Conservation (phyloP, 2,329 filamentous ascomycete species). For the Trichoderma oligosporum region DNA sequence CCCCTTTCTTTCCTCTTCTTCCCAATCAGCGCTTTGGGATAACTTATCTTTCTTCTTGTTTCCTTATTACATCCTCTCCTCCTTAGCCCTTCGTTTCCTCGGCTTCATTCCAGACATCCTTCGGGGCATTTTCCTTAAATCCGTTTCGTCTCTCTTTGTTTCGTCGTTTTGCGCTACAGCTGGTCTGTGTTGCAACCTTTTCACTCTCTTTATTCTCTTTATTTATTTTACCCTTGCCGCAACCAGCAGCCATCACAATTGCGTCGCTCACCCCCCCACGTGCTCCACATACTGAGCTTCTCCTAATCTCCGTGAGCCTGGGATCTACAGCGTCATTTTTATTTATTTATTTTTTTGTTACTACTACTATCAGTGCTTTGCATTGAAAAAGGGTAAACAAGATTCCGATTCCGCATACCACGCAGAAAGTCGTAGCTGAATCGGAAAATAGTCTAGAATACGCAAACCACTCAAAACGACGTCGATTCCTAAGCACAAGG, state of each 20-base stretch:
- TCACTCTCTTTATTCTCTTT: not conserved
- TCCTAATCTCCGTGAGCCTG: not conserved
- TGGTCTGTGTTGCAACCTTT: conserved; percentile 6
- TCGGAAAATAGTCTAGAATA: not conserved
- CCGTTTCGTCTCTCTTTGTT: not conserved
- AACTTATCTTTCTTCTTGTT: not conserved
- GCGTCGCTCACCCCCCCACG: not conserved
- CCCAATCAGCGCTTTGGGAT: not conserved
- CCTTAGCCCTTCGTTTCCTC: not conserved
- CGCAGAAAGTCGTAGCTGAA: conserved; percentile 1
- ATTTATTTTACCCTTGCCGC: not conserved
- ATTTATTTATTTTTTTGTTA: no score
- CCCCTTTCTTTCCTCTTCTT: not conserved
- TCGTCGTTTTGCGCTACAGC: not conserved
- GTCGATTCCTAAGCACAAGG: not conserved
- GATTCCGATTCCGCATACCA: not conserved
- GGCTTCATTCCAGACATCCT: not conserved
- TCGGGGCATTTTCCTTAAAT: no score
- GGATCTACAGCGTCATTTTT: not conserved
- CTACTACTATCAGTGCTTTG: not conserved
- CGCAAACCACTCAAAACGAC: not conserved
- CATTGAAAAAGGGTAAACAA: conserved; percentile 4
- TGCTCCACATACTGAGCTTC: no score
- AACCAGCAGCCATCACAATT: not conserved
- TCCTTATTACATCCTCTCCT: not conserved